These are phyloP conservation scores for Niebla homalea DNA, from an alignment of 495 filamentous ascomycete genomes.

Conservation along the genomic window DNA sequence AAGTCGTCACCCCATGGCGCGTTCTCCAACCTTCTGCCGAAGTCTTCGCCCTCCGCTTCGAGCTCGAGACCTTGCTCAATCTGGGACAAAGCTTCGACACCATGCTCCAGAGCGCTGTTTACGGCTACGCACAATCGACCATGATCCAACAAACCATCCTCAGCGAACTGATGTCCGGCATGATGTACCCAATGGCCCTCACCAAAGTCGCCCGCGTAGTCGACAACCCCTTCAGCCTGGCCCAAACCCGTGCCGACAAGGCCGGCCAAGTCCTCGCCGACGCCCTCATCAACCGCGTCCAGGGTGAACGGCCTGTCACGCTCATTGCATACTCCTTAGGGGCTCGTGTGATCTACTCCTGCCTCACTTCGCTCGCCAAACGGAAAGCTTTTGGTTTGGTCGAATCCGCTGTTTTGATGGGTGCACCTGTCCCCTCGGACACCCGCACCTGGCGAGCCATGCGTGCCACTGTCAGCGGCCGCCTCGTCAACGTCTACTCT, in stretches of 20 bases:
- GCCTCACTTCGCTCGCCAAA: conserved; percentile 61
- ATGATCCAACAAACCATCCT: conserved; percentile 70
- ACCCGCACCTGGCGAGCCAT: conserved; percentile 52
- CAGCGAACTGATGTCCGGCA: conserved; percentile 49
- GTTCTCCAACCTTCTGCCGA: conserved; percentile 58
- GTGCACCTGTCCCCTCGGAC: conserved; percentile 62
- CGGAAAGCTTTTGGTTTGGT: conserved; percentile 72
- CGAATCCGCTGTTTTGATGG: conserved; percentile 74
- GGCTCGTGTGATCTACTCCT: conserved; percentile 75
- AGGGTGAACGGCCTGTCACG: conserved; percentile 82
- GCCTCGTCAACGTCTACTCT: conserved; percentile 66
- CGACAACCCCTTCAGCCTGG: conserved; percentile 82
- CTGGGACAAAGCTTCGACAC: conserved; percentile 62
- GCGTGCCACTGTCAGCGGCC: conserved; percentile 57
- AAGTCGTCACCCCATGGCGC: conserved; percentile 64
- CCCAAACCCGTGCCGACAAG: conserved; percentile 73
- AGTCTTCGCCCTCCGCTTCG: conserved; percentile 75
- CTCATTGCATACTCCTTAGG: conserved; percentile 84
- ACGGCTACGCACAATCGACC: conserved; percentile 62
- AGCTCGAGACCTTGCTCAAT: conserved; percentile 61
- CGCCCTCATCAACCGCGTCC: conserved; percentile 71
- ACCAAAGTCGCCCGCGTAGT: conserved; percentile 69
- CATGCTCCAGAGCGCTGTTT: conserved; percentile 63
- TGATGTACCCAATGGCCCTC: conserved; percentile 64
- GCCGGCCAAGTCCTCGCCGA: conserved; percentile 77